Evolutionary conservation across 176 grass and related monocot species (phyloP).

Genomic region (Olyra latifolia): DNA sequence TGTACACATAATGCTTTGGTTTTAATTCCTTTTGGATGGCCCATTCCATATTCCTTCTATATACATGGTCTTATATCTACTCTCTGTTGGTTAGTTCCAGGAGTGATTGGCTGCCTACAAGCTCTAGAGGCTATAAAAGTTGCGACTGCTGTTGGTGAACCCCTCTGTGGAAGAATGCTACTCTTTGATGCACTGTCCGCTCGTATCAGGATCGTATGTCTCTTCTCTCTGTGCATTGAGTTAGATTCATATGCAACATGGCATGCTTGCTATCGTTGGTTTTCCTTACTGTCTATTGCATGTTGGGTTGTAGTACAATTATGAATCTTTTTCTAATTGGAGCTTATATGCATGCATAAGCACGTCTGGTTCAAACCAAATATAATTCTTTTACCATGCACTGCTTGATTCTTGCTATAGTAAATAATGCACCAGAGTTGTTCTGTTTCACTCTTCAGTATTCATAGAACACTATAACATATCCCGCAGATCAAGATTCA

Average conservation of each 20-base stretch:
- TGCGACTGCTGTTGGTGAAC: constrained; percentile 79
- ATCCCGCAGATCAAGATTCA: constrained; percentile 75
- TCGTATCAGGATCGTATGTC: constrained; percentile 69
- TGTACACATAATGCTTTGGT: constrained; percentile 5
- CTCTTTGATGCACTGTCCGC: constrained; percentile 84
- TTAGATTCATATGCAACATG: background rate
- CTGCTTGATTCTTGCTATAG: background rate
- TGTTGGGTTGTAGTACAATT: background rate
- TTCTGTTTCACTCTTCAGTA: background rate
- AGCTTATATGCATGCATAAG: background rate
- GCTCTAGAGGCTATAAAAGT: constrained; percentile 97
- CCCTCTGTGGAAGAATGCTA: constrained; percentile 89
- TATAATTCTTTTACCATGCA: background rate
- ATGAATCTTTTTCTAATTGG: background rate
- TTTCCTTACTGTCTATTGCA: background rate
- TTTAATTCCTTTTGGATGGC: background rate
- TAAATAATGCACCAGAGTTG: background rate
- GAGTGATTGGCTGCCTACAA: constrained; percentile 94
- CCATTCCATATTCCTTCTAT: background rate
- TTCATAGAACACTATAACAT: background rate
- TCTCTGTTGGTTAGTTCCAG: constrained; percentile 68
- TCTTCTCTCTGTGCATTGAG: constrained; percentile 5
- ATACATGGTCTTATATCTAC: background rate
- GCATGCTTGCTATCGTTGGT: background rate
- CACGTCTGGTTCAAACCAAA: background rate